Evolutionary conservation across 2,329 filamentous ascomycete genomes (phyloP), one percentile per base, ranked within the genome.

Genomic region (Paraphaeosphaeria sporulosa): DNA sequence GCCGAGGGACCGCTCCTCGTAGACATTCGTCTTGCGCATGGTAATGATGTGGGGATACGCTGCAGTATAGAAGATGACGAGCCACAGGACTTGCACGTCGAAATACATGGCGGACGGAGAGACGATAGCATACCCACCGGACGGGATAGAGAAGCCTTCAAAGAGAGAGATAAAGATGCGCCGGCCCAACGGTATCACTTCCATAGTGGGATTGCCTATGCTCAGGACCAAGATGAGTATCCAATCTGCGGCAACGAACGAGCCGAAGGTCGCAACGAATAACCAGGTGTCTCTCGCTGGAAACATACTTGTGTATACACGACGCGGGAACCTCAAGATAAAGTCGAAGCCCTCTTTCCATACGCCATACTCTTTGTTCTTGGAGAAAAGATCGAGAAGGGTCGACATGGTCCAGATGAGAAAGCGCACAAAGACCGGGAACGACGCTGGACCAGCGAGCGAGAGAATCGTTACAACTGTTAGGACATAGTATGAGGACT

Each of bases 321-420:
- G 59, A n/a, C 59, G 59, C 34, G 65, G 65, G 15, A 68, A 68
- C 21, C 58, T 68, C 40, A 68, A 60, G 23, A 66, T 68, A 30
- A 68, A 68, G 21, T 68, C 65, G 25, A 68, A 68, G 15, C 65
- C 66, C 51, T 65, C 64, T 56, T 63, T 69, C 66, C 66, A 69
- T 15, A 69, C 61, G 30, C 66, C 64, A 55, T 69, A 69, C 43
- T 69, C 63, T 52, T 66, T 64, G 38, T 61, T 40, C 49, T 63
- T 60, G 19, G 64, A 66, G 44, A 64, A 64, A n/a, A 66, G 50
- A 48, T 66, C 36, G 19, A 68, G 60, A 25, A 65, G 55, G 32
- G 32, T 54, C 10, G 65, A 68, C 64, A 68, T 68, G 23, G 52
- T 62, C 65, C 65, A 68, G 55, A 68, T 66, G 8, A 66, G 55